Base-by-base conservation (phyloP, 2,329 filamentous ascomycete species). In the Blastomyces emzantsi region DNA sequence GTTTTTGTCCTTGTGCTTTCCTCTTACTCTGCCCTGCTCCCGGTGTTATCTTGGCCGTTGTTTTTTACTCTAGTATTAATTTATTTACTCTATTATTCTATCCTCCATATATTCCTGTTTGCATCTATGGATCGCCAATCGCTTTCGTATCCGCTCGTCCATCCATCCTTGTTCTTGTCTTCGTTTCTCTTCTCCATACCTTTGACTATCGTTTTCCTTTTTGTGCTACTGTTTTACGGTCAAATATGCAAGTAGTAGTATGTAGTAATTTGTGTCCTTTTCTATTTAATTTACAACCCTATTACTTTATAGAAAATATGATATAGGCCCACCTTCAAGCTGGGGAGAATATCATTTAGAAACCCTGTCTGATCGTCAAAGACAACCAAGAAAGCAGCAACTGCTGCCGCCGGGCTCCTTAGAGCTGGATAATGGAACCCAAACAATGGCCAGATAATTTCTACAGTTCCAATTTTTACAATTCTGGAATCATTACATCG, bases 1-100 rank as follows among this genome's bases (percentile, higher is more conserved):
- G 68, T 65, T 69, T 65, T 69, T 70, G 62, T 66, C 70, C 66
- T 69, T 69, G 64, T 47, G 6, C 66, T 73, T 74, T 72, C 72
- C 74, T 71, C 70, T 69, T 70, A 73, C 74, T 64, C 69, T 65
- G 64, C 71, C 62, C 64, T 67, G 62, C 65, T 65, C 61, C 65
- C 61, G 61, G 68, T 67, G 64, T 66, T 69, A 66, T 65, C 65
- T 69, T 69, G 70, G 70, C 69, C 67, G 70, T 65, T 71, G 67
- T 70, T 68, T 62, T 39, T 66, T 69, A 67, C 69, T 68, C 56
- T 36, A 30, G 6, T 65, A 64, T 66, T 65, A 65, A 63, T 66
- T 70, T 61, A 43, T 39, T 51, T 65, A 66, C 61, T 47, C 3
- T 61, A 63, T 62, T 65, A 52, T 67, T 67, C 66, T 65, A 25